These are phyloP conservation scores for Diaporthe destruens DNA, from an alignment of 2,329 filamentous ascomycete genomes.

Conservation along the genomic window DNA sequence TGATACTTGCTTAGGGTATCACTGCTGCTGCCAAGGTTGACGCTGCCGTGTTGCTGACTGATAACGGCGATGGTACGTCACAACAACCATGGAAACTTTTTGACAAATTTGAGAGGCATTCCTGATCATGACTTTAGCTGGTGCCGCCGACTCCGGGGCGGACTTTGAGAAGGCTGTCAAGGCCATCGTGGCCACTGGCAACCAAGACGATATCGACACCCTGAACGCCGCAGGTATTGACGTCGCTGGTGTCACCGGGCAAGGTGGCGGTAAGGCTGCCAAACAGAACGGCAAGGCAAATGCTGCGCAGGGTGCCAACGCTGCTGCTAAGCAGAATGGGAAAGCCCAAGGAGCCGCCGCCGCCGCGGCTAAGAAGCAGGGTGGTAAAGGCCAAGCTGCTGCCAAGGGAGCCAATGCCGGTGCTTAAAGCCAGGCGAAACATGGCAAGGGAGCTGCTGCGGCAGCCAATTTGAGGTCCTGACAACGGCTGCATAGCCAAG, in stretches of 20 bases:
- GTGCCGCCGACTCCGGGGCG: constrained; percentile 20
- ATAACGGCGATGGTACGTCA: constrained; percentile 33
- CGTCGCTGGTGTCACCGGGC: constrained; percentile 1
- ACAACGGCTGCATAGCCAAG: background rate
- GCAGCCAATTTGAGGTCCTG: background rate
- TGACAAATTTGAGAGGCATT: background rate
- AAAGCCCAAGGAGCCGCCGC: background rate
- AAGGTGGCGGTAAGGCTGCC: background rate
- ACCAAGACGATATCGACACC: constrained; percentile 18
- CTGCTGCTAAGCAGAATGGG: background rate
- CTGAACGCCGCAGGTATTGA: constrained; percentile 29
- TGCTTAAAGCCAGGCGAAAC: background rate
- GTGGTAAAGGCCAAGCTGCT: background rate
- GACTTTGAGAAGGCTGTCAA: constrained; percentile 34
- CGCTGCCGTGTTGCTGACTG: constrained; percentile 30
- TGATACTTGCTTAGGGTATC: background rate
- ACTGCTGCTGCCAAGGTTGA: constrained; percentile 32
- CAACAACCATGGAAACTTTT: accelerated
- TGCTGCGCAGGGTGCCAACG: background rate
- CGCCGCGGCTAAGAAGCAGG: background rate
- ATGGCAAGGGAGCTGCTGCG: background rate
- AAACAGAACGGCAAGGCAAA: background rate
- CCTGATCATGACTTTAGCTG: background rate
- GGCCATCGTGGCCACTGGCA: constrained; percentile 23
- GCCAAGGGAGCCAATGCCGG: background rate